phyloP scores from a whole-genome alignment of 345 rosid genomes.

The Trapa bicornis region DNA sequence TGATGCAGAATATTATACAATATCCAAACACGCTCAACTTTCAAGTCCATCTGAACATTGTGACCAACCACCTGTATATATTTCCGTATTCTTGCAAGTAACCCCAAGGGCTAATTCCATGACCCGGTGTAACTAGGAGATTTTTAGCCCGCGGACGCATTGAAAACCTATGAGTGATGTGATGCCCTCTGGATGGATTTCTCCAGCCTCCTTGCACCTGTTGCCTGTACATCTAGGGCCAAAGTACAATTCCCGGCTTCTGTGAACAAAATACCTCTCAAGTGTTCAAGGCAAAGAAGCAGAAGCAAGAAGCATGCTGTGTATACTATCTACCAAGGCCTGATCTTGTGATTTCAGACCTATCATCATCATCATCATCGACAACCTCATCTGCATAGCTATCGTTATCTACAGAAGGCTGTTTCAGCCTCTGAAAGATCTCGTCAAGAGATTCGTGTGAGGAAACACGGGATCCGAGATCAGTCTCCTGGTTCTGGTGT shows the following conservation, averaged over 20 bases:
- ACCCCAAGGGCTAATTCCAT: no score
- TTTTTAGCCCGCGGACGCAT: no score
- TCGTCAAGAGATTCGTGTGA: conserved; percentile 57
- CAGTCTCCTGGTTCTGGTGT: conserved; percentile 38
- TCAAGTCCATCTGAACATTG: no score
- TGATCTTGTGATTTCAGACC: conserved; percentile 10
- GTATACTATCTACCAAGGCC: conserved; percentile 17
- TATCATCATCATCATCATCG: conserved; percentile 23
- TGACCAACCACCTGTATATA: no score
- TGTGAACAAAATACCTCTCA: neutral
- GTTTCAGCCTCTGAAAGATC: conserved; percentile 83
- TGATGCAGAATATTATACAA: no score
- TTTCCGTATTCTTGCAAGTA: no score
- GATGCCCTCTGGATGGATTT: neutral
- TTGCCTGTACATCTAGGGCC: neutral
- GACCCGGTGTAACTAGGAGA: no score
- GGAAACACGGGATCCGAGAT: conserved; percentile 17
- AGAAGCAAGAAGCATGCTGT: conserved; percentile 1
- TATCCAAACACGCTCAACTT: no score
- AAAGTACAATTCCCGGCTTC: neutral
- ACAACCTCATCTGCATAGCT: conserved; percentile 5
- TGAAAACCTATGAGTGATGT: neutral
- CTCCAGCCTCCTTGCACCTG: neutral
- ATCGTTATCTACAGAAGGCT: conserved; percentile 35
- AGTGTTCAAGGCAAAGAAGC: neutral